Base-by-base conservation (phyloP, 2,329 filamentous ascomycete genomes). In the Aspergillus sp. region DNA sequence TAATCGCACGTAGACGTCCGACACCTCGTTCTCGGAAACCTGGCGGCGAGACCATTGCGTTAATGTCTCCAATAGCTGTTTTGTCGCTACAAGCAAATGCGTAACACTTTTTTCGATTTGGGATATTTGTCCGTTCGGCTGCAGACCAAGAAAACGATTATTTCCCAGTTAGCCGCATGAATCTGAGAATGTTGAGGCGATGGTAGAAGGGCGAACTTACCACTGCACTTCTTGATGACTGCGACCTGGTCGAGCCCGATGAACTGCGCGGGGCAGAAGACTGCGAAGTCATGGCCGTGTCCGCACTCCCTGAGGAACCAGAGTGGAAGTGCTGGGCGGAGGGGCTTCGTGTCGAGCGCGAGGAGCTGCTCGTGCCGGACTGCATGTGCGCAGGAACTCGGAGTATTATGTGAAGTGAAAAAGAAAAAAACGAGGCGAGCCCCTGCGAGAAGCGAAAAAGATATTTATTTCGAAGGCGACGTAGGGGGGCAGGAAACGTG, bases 51-150 rank as follows among this genome's bases (percentile, higher is more conserved):
- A 99, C 95, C 95, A 99, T 82, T 96, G 90, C 47, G 95, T 99
- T 61, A 99, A 82, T 6, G 93, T 99, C 79, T 99, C 95, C 61
- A 99, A 88, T 2, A 99, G 87, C 77, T 98, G 93, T 75, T 99
- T 99, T 35, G 95, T 99, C 37, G 95, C 95, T 64, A 99, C 93
- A 37, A 99, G 87, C 45, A 99, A 89, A 73, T 99, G 95, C 11
- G 93, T 97, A 63, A 99, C 95, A 73, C 93, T 97, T 81, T 97
- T 98, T 80, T 99, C 95, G 76, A 99, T 99, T 75, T 96, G 93
- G 52, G 93, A 97, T 65, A 99, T 84, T 66, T 91, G 82, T 81
- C 90, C 80, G 80, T 87, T 80, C 76, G 86, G 80, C 88, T 90
- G 70, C 62, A 57, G 31, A 52, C 55, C 39, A 40, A 45, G 54